Conservation (phyloP, 1,284 basidiomycete species). For the Sporisorium exsertum region DNA sequence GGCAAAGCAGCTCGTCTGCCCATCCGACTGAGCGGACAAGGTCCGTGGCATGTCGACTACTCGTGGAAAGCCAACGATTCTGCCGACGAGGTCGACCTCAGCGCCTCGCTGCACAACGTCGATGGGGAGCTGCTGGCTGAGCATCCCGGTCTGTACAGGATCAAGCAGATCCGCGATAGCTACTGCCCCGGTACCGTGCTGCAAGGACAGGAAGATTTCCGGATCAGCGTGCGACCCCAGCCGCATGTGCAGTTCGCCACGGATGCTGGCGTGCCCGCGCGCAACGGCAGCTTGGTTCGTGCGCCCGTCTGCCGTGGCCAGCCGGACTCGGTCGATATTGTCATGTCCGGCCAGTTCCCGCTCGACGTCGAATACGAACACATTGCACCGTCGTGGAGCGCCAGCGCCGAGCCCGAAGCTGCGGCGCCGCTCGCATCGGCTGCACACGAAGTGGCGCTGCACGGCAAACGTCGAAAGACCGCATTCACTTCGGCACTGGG, state of each 20-base stretch:
- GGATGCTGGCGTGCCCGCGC: constrained; percentile 33
- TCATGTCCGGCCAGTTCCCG: constrained; percentile 76
- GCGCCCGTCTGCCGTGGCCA: constrained; percentile 83
- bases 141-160: constrained; percentile 80
- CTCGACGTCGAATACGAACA: constrained; percentile 57
- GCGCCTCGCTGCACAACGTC: constrained; percentile 74
- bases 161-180: constrained; percentile 80
- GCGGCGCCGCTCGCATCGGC: constrained; percentile 51
- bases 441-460: constrained; percentile 51
- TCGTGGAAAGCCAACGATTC: constrained; percentile 72
- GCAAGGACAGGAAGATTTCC: constrained; percentile 76
- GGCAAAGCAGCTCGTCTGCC: constrained; percentile 75
- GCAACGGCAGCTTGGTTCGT: constrained; percentile 72
- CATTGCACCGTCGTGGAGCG: constrained; percentile 33
- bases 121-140: constrained; percentile 80
- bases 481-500: constrained; percentile 87
- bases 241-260: constrained; percentile 72
- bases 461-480: constrained; percentile 38
- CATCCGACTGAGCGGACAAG: constrained; percentile 67
- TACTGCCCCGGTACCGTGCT: constrained; percentile 84
- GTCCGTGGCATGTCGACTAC: constrained; percentile 78
- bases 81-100: constrained; percentile 68
- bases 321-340: constrained; percentile 82
- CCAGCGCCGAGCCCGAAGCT: constrained; percentile 33
- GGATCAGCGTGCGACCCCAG: constrained; percentile 80